Base-by-base conservation (phyloP, 805 yeast genomes). In the Ogataea angusta region DNA sequence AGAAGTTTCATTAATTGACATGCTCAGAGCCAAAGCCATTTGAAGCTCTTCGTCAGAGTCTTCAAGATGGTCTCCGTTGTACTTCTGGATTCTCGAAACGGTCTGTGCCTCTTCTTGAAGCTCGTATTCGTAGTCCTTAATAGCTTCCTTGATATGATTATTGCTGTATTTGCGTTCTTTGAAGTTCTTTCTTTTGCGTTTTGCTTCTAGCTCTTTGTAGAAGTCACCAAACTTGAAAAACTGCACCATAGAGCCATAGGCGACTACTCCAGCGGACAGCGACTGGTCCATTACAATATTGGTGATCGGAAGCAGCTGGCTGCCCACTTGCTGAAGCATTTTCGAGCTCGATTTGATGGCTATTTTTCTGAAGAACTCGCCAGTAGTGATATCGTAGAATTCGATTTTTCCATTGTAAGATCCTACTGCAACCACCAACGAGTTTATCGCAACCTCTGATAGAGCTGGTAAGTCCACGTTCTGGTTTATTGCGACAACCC, bases 161-260 rank as follows among this genome's bases (percentile, higher is more conserved):
- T 43, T 54, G 36, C 53, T 49, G 23, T 51, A 52, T 46, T 66
- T 64, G 21, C 52, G 43, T 10, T 62, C 61, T 8, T 47, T 39
- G 52, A 44, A 46, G 6, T 45, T 40, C 21, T 40, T 44, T 21
- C 43, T 47, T 35, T 36, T 50, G 45, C 31, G 47, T 42, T 42
- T 49, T 31, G 35, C 12, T 18, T 45, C 48, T 19, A 39, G 36
- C 14, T 48, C 51, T 16, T 49, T 39, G 31, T 56, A 54, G 14
- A 52, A 49, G 24, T 66, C 69, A 1, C 77, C 79, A 59, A 72
- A 68, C 40, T 66, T 69, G 48, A 75, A 75, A 47, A 70, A 70
- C 43, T 73, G 77, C 1, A 70, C 57, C 2, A 61, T 47, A 19
- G 71, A 66, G 0, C 74, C 76, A 46, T 68, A 61, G 1, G 66